phyloP scores from a whole-genome alignment of 2,329 filamentous ascomycete genomes.

The Nigrospora osmanthi region DNA sequence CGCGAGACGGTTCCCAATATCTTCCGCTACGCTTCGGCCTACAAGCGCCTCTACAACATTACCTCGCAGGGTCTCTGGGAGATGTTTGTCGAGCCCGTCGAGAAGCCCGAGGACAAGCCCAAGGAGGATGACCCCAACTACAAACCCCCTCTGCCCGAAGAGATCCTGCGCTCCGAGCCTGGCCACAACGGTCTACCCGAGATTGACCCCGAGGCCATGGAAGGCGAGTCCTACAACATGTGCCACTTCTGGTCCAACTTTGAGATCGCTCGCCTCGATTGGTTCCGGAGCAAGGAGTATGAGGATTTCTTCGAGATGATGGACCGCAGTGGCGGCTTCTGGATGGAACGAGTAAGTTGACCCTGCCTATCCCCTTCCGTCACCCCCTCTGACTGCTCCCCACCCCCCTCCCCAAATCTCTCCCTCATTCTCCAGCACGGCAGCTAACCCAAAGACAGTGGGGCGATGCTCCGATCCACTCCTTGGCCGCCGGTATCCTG shows the following conservation, averaged over 20 bases:
- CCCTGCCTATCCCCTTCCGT: neutral
- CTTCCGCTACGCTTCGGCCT: constrained; percentile 96
- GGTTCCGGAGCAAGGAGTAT: constrained; percentile 96
- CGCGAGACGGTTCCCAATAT: constrained; percentile 98
- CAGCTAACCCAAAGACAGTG: constrained; percentile 51
- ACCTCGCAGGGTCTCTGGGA: constrained; percentile 93
- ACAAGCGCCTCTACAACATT: constrained; percentile 86
- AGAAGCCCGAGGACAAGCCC: constrained; percentile 48
- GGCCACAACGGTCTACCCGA: constrained; percentile 64
- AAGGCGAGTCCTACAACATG: constrained; percentile 98
- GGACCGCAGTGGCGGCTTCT: constrained; percentile 96
- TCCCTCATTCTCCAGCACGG: neutral
- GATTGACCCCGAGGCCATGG: constrained; percentile 89
- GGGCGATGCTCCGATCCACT: constrained; percentile 98
- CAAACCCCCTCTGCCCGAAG: constrained; percentile 61
- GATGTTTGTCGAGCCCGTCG: constrained; percentile 83
- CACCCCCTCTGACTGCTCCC: neutral
- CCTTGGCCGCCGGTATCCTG: constrained; percentile 84
- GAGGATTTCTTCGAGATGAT: constrained; percentile 99
- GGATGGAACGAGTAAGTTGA: constrained; percentile 82
- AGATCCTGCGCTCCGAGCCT: constrained; percentile 71
- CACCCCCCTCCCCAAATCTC: neutral
- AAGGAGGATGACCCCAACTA: constrained; percentile 56
- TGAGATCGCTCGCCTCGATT: constrained; percentile 89
- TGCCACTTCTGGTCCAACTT: constrained; percentile 99